These are phyloP conservation scores for Pseudisothecium myosuroides DNA, from an alignment of 225 moss, liverwort and hornwort genomes.

Conservation along the genomic window DNA sequence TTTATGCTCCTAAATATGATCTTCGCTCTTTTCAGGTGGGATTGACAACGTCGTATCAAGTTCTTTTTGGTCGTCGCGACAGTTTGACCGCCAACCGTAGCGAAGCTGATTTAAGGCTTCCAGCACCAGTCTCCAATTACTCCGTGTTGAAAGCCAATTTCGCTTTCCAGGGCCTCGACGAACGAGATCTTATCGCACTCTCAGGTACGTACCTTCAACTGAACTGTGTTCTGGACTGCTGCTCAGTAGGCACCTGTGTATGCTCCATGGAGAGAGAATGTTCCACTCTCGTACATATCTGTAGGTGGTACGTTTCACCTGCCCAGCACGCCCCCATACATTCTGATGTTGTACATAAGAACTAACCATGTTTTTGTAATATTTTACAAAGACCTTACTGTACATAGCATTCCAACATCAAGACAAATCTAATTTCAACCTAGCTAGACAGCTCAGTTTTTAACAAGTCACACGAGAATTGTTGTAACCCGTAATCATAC, in stretches of 20 bases:
- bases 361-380: neutral
- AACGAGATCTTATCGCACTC: constrained; percentile 33
- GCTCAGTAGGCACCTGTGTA: neutral
- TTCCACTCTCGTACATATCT: neutral
- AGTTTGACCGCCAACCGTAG: neutral
- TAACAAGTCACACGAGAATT: neutral
- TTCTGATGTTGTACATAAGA: neutral
- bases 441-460: neutral
- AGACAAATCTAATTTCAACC: neutral
- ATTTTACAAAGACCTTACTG: too few relatives aligned
- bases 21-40: constrained; percentile 14
- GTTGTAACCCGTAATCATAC: neutral
- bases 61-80: constrained; percentile 26
- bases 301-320: neutral
- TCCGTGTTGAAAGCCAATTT: neutral
- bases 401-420: neutral
- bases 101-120: neutral
- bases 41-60: neutral
- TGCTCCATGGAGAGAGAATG: neutral
- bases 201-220: constrained; percentile 10
- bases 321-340: neutral
- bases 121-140: neutral
- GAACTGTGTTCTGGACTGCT: neutral
- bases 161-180: neutral
- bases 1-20: neutral